phyloP scores from a whole-genome alignment of 768 basidiomycete species.

The Lactarius indigo region DNA sequence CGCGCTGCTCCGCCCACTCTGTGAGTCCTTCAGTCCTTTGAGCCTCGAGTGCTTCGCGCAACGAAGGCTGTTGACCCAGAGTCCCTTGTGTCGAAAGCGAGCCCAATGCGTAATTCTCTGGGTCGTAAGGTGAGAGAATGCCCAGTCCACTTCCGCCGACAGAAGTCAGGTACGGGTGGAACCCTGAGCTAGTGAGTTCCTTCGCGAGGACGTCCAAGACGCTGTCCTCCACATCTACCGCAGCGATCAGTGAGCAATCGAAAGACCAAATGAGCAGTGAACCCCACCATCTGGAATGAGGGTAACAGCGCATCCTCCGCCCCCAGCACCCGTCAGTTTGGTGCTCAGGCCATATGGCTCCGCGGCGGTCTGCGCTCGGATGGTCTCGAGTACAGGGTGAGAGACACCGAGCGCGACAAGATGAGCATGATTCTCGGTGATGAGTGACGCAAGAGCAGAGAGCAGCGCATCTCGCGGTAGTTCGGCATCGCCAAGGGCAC shows the following conservation, averaged over 20 bases:
- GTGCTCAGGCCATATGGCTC: slow-evolving; percentile 71
- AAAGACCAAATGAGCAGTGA: slow-evolving; percentile 18
- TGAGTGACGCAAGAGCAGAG: slow-evolving; percentile 69
- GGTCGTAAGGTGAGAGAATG: slow-evolving; percentile 59
- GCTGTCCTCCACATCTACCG: slow-evolving; percentile 66
- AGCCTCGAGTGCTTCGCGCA: slow-evolving; percentile 30
- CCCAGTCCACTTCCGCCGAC: slow-evolving; percentile 94
- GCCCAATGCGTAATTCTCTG: slow-evolving; percentile 27
- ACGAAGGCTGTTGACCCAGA: slow-evolving; percentile 16
- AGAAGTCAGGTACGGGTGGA: slow-evolving; percentile 83
- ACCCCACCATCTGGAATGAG: slow-evolving; percentile 86
- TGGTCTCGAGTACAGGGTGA: slow-evolving; percentile 81
- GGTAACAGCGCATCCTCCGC: slow-evolving; percentile 97
- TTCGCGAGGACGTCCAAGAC: slow-evolving; percentile 55
- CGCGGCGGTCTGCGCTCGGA: slow-evolving; percentile 63
- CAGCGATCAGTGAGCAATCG: background rate
- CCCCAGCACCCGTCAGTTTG: slow-evolving; percentile 97
- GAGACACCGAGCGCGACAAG: slow-evolving; percentile 87
- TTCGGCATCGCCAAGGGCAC: slow-evolving; percentile 68
- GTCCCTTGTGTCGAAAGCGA: slow-evolving; percentile 30
- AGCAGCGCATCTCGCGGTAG: slow-evolving; percentile 65
- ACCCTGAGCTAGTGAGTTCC: slow-evolving; percentile 59
- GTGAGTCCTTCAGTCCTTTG: slow-evolving; percentile 32
- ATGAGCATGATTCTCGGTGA: slow-evolving; percentile 85
- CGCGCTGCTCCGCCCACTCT: slow-evolving; percentile 37